A percentile compares a stretch with the other conserved stretches of the same genome.
These are phyloP conservation scores for Kwoniella shivajii DNA, from an alignment of 1,284 basidiomycete genomes.

Conservation along the genomic window DNA sequence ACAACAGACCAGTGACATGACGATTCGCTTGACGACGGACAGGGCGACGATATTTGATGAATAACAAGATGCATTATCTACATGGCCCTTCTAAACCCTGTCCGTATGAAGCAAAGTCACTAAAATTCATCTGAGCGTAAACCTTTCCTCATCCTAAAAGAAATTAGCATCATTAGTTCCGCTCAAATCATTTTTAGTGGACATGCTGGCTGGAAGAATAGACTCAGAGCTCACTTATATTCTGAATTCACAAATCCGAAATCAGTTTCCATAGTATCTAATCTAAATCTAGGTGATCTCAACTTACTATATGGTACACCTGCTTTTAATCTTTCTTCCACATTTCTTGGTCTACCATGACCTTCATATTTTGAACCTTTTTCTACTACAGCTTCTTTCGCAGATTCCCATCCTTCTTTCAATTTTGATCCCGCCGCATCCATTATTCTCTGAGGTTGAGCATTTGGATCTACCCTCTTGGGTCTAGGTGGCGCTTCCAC, in stretches of 20 bases:
- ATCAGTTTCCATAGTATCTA: too few species aligned
- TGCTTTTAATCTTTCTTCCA: slow-evolving; percentile 43
- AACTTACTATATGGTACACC: slow-evolving; percentile 55
- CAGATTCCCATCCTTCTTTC: slow-evolving; percentile 25
- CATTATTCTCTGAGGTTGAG: slow-evolving; percentile 30
- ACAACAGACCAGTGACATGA: too few species aligned
- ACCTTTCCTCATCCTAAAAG: slow-evolving; percentile 44
- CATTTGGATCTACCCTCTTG: slow-evolving; percentile 27
- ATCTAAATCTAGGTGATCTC: too few species aligned
- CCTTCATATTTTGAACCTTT: slow-evolving; percentile 24
- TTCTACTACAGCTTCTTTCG: slow-evolving; percentile 21
- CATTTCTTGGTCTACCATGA: slow-evolving; percentile 31
- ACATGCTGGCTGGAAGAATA: background rate
- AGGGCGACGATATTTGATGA: too few species aligned
- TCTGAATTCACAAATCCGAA: slow-evolving; percentile 17
- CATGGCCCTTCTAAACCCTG: too few species aligned
- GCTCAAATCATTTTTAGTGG: background rate
- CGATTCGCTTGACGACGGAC: too few species aligned
- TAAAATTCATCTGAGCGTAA: slow-evolving; percentile 50
- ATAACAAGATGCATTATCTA: too few species aligned
- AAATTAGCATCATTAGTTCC: background rate
- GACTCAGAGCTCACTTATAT: slow-evolving; percentile 34
- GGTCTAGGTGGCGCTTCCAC: slow-evolving; percentile 25
- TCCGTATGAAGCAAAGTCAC: too few species aligned
- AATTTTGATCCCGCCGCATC: slow-evolving; percentile 1